Conservation (phyloP, 139 green algal species). For the Chlamydomonas sphaeroides region DNA sequence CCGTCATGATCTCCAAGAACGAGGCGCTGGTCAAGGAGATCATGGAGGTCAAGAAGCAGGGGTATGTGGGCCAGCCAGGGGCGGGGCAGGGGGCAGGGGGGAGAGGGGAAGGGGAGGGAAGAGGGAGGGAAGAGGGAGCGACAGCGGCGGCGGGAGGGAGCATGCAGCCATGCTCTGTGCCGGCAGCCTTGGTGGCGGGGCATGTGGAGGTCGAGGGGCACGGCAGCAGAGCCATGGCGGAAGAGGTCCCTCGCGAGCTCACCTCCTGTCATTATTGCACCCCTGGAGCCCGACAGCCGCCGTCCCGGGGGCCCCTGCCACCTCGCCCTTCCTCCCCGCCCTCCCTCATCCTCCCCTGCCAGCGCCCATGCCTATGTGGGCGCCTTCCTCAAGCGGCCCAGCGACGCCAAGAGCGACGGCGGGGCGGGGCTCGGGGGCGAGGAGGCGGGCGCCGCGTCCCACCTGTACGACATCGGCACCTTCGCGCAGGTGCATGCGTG, state of each 20-base stretch:
- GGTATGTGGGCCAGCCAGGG: conserved; percentile 54
- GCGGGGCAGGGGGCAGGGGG: not conserved
- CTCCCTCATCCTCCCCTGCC: not conserved
- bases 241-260: too few relatives aligned
- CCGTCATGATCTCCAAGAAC: conserved; percentile 79
- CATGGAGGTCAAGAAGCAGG: conserved; percentile 71
- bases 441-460: too few relatives aligned
- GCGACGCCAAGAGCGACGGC: not conserved
- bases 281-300: too few relatives aligned
- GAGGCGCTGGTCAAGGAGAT: conserved; percentile 87
- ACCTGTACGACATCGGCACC: conserved; percentile 86
- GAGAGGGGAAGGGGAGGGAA: not conserved
- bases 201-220: too few relatives aligned
- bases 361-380: conserved; percentile 92
- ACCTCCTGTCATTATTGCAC: too few relatives aligned
- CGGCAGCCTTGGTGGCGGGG: too few relatives aligned
- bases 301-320: too few relatives aligned
- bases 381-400: conserved; percentile 79
- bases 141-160: too few relatives aligned
- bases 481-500: conserved; percentile 76
- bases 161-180: too few relatives aligned
- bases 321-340: too few relatives aligned
- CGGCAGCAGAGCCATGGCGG: too few relatives aligned
- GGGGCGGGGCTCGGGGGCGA: not conserved
- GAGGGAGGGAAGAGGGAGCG: not conserved